A percentile compares a stretch with the other conserved stretches of the same genome.
These are phyloP conservation scores for Laetiporus sulphureus DNA, from an alignment of 1,284 basidiomycete genomes.

Conservation along the genomic window DNA sequence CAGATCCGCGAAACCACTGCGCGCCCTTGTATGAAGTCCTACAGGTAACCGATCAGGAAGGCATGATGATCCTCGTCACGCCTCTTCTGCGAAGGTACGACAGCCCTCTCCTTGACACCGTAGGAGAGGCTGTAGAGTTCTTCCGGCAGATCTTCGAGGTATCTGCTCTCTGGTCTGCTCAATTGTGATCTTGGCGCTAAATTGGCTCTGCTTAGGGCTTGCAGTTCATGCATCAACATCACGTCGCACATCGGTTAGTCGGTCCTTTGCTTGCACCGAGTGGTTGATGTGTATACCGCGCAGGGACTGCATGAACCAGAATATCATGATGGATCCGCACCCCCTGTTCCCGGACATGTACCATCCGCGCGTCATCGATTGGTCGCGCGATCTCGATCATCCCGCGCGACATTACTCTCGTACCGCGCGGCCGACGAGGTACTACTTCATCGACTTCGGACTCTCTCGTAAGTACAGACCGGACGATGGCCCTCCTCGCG, in stretches of 20 bases:
- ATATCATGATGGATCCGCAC: conserved; percentile 31
- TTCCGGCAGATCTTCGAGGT: conserved; percentile 23
- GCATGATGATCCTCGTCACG: conserved; percentile 19
- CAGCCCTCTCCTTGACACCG: conserved; percentile 15
- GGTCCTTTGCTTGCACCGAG: neutral
- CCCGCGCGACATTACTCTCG: conserved; percentile 19
- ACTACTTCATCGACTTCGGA: conserved; percentile 29
- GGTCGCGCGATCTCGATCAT: conserved; percentile 11
- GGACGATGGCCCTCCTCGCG: conserved; percentile 9
- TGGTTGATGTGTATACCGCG: neutral
- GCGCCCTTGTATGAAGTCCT: conserved; percentile 20
- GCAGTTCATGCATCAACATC: conserved; percentile 15
- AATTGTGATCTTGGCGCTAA: conserved; percentile 8
- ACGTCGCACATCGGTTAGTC: conserved; percentile 17
- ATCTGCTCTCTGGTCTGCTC: conserved; percentile 19
- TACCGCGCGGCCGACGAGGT: conserved; percentile 21
- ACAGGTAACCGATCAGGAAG: conserved; percentile 9
- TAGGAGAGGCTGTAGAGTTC: conserved; percentile 23
- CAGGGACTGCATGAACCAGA: conserved; percentile 30
- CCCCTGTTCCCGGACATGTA: conserved; percentile 20
- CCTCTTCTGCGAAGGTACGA: conserved; percentile 17
- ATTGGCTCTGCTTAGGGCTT: conserved; percentile 16
- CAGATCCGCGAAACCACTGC: conserved; percentile 16
- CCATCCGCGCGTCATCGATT: conserved; percentile 15
- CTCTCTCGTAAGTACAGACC: conserved; percentile 20